A percentile compares a stretch with the other conserved stretches of the same genome.
Conservation (phyloP, 805 yeast species). For the Kazachstania kunashirensis region DNA sequence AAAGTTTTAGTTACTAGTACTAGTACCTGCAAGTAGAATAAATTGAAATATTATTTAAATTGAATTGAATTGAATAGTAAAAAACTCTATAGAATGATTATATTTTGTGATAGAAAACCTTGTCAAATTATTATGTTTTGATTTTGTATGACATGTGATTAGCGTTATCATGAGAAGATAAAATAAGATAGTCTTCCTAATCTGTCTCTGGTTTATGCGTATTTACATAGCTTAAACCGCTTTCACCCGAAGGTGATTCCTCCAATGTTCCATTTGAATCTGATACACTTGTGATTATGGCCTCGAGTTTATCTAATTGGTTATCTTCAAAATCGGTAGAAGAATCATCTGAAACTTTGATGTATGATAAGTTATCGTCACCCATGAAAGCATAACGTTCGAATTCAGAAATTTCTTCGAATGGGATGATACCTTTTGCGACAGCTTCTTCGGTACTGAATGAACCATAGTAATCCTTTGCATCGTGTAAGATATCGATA, state of each 20-base stretch:
- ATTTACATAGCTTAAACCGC: too few relatives aligned
- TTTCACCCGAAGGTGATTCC: not conserved
- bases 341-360: not conserved
- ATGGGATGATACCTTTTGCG: slow-evolving; percentile 28
- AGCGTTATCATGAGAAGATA: too few relatives aligned
- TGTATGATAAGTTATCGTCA: slow-evolving; percentile 2
- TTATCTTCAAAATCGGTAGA: not conserved
- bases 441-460: slow-evolving; percentile 31
- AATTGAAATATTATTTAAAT: too few relatives aligned
- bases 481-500: slow-evolving; percentile 31
- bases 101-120: too few relatives aligned
- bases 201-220: too few relatives aligned
- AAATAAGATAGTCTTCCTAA: too few relatives aligned
- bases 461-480: slow-evolving; percentile 33
- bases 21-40: too few relatives aligned
- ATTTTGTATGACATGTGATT: too few relatives aligned
- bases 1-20: not conserved
- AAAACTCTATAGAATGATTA: too few relatives aligned
- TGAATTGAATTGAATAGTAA: too few relatives aligned
- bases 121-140: too few relatives aligned
- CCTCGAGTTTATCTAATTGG: not conserved
- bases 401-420: slow-evolving; percentile 21
- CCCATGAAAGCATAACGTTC: slow-evolving; percentile 12
- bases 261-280: not conserved
- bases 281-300: not conserved